Evolutionary conservation across 1,139 yeast species (phyloP).

Genomic region (Chernovozyma sophiae-reginae): DNA sequence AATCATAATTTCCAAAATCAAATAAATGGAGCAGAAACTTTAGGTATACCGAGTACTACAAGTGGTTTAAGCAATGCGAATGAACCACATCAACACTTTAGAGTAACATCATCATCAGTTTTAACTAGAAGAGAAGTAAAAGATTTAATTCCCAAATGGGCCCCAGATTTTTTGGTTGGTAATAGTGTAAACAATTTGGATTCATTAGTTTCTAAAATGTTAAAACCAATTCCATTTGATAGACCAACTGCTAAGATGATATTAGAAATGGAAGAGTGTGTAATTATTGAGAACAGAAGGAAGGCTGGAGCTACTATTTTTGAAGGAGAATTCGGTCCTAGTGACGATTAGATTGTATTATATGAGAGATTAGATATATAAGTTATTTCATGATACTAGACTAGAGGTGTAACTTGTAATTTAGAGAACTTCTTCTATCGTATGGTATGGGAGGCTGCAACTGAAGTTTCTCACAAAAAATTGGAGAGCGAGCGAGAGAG

Average conservation of each 20-base stretch:
- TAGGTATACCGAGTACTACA: conserved; percentile 6
- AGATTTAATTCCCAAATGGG: conserved; percentile 64
- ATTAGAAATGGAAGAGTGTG: conserved; percentile 66
- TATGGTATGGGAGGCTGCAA: too few species aligned
- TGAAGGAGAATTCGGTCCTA: conserved; percentile 95
- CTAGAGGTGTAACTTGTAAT: too few species aligned
- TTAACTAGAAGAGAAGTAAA: conserved; percentile 11
- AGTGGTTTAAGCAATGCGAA: conserved; percentile 6
- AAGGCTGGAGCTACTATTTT: conserved; percentile 94
- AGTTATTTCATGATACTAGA: too few species aligned
- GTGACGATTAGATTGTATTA: conserved; percentile 14
- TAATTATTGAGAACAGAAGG: conserved; percentile 73
- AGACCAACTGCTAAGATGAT: conserved; percentile 77
- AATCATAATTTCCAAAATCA: conserved; percentile 5
- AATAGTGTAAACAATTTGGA: conserved; percentile 70
- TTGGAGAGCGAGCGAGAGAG: too few species aligned
- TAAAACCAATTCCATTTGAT: conserved; percentile 76
- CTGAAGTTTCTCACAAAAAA: too few species aligned
- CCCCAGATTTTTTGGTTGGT: conserved; percentile 77
- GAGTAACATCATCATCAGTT: background rate
- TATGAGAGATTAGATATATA: too few species aligned
- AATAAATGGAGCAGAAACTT: background rate
- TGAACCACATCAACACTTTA: background rate
- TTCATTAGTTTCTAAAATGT: conserved; percentile 80
- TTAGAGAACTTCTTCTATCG: too few species aligned